Conservation (phyloP, 2,329 filamentous ascomycete genomes). For the Alternaria novae-zelandiae region DNA sequence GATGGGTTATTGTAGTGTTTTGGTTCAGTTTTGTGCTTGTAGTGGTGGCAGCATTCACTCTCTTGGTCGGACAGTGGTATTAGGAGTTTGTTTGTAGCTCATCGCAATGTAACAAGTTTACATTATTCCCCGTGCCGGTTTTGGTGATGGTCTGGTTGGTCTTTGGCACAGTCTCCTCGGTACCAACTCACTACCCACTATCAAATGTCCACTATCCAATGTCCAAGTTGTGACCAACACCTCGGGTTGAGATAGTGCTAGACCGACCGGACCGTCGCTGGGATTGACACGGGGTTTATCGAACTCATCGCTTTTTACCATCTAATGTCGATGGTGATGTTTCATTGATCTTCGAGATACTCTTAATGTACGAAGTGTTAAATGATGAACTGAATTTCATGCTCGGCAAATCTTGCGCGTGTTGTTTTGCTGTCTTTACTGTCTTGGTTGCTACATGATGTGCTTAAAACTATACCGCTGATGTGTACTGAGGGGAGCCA, state of each 20-base stretch:
- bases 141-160: neutral
- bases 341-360: neutral
- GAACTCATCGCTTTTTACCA: neutral
- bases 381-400: neutral
- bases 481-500: neutral
- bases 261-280: neutral
- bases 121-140: neutral
- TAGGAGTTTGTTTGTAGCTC: neutral
- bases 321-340: neutral
- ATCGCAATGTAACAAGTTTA: neutral
- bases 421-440: neutral
- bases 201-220: no score
- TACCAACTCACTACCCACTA: no score
- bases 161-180: neutral
- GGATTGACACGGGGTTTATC: no score
- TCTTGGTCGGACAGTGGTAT: neutral
- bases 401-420: neutral
- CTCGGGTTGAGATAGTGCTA: neutral
- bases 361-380: accelerated
- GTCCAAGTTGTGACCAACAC: no score
- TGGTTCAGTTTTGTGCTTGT: neutral
- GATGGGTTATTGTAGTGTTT: neutral
- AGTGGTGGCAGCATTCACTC: neutral
- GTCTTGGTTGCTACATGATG: neutral
- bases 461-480: neutral